Evolutionary conservation across 2,329 filamentous ascomycete species (phyloP).

Genomic region (Pseudocercospora fijiensis): DNA sequence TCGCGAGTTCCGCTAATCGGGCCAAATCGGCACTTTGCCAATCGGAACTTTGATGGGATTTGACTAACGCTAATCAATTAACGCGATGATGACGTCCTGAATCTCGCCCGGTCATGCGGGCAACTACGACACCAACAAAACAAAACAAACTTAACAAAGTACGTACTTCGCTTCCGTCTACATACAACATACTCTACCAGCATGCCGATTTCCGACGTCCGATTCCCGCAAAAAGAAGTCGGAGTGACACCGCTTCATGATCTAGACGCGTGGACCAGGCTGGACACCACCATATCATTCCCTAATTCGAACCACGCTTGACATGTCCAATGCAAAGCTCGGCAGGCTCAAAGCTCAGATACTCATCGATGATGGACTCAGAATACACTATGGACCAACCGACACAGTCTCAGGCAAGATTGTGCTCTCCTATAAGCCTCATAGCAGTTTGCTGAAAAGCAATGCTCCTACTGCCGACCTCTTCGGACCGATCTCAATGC

Average conservation of each 20-base stretch:
- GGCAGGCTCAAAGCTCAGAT: conserved; percentile 18
- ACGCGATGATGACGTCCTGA: neutral
- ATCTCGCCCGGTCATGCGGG: neutral
- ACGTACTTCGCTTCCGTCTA: neutral
- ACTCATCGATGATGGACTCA: conserved; percentile 9
- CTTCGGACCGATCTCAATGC: conserved; percentile 22
- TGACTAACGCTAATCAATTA: neutral
- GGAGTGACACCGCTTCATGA: neutral
- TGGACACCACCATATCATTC: neutral
- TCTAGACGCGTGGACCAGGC: neutral
- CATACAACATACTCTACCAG: neutral
- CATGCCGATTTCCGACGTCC: neutral
- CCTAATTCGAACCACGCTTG: neutral
- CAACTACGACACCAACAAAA: neutral
- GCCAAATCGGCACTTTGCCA: too few relatives aligned
- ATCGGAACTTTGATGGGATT: neutral
- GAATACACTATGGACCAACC: conserved; percentile 19
- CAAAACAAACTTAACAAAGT: too few relatives aligned
- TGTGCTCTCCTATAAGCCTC: conserved; percentile 16
- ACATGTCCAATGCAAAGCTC: conserved; percentile 14
- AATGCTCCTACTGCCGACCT: conserved; percentile 21
- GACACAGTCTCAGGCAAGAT: conserved; percentile 22
- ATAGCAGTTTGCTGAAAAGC: conserved; percentile 18
- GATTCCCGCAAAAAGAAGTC: neutral
- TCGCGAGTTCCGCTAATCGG: too few relatives aligned